Evolutionary conservation across 2,329 filamentous ascomycete genomes (phyloP), one percentile per base, ranked within the genome.

Genomic region (Fusarium nisikadoi): DNA sequence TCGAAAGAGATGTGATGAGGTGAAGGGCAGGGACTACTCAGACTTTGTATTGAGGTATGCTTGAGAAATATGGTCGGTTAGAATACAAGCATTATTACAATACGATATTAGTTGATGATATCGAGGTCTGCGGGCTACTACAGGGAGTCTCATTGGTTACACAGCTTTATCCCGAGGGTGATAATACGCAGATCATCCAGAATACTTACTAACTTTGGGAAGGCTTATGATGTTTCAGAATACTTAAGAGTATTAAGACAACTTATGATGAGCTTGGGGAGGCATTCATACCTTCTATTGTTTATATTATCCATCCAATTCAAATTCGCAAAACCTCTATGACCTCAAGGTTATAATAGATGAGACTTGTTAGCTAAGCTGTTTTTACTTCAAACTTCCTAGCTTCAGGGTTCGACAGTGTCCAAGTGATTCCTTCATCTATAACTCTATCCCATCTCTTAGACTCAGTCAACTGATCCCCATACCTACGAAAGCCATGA

Each of bases 401-500:
- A 1, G 81, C 74, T 17, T 72, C 14, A 2, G 83, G 83, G 29
- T 78, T 80, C 3, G 73, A 76, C 31, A 84, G 50, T 3, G 78
- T 76, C 85, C 85, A 87, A 12, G 65, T 57, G 20, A 86, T 84
- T 0, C 85, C 85, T 13, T 82, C 72, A 41, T 83, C 81, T 31
- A 85, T 79, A 14, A 83, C 81, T 33, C 77, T 72, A 54, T 86
- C 84, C 83, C 84, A 86, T 38, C 81, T 73, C 35, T 79, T 76
- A 9, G 78, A 81, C 31, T 80, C 81, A 17, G 20, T 59, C 13
- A 86, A 54, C n/a, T 77, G 79, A 14, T 81, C 79, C 7, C 82
- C 82, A 62, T 83, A 85, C 1, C 76, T 66, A 8, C 79, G 62
- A 27, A 88, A 88, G 0, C 84, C 84, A 78, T 89, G 88, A 0